A percentile compares a stretch with the other conserved stretches of the same genome.
These are phyloP conservation scores for Melastoma malabathricum DNA, from an alignment of 345 rosid species.

Conservation along the genomic window DNA sequence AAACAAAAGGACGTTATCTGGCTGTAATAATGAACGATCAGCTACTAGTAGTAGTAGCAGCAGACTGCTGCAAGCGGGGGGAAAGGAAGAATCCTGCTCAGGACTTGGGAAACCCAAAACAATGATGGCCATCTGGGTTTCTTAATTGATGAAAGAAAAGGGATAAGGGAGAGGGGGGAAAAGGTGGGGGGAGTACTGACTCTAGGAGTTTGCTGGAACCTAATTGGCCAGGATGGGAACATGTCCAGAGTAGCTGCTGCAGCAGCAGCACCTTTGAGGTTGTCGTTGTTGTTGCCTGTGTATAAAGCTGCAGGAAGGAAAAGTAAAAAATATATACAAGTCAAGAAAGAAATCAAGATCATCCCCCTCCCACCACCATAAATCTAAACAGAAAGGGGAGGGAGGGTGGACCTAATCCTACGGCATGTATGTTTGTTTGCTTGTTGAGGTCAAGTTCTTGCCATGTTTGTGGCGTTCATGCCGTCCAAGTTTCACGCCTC, in stretches of 20 bases:
- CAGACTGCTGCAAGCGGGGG: too few species aligned
- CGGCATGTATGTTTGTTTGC: too few species aligned
- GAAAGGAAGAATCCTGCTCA: too few species aligned
- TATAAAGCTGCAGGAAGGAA: slow-evolving; percentile 65
- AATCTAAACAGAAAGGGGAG: slow-evolving; percentile 2
- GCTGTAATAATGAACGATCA: too few species aligned
- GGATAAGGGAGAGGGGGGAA: slow-evolving; percentile 5
- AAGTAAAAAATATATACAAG: background rate
- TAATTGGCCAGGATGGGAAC: slow-evolving; percentile 99
- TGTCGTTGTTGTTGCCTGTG: slow-evolving; percentile 32
- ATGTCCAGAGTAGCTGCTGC: slow-evolving; percentile 95
- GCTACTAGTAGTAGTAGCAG: too few species aligned
- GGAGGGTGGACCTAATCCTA: too few species aligned
- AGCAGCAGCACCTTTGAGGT: slow-evolving; percentile 12
- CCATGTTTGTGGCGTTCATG: slow-evolving; percentile 52
- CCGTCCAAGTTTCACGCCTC: slow-evolving; percentile 41
- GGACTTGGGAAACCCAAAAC: too few species aligned
- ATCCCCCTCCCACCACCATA: too few species aligned
- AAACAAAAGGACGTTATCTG: slow-evolving; percentile 1
- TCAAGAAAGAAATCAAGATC: background rate
- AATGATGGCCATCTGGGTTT: too few species aligned
- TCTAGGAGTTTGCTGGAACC: slow-evolving; percentile 84
- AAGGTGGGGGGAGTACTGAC: slow-evolving; percentile 32
- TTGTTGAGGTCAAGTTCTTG: slow-evolving; percentile 10
- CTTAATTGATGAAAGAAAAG: too few species aligned